A percentile compares a stretch with the other conserved stretches of the same genome.
These are phyloP conservation scores for Graphilbum fragrans DNA, from an alignment of 2,329 filamentous ascomycete genomes.

Conservation along the genomic window DNA sequence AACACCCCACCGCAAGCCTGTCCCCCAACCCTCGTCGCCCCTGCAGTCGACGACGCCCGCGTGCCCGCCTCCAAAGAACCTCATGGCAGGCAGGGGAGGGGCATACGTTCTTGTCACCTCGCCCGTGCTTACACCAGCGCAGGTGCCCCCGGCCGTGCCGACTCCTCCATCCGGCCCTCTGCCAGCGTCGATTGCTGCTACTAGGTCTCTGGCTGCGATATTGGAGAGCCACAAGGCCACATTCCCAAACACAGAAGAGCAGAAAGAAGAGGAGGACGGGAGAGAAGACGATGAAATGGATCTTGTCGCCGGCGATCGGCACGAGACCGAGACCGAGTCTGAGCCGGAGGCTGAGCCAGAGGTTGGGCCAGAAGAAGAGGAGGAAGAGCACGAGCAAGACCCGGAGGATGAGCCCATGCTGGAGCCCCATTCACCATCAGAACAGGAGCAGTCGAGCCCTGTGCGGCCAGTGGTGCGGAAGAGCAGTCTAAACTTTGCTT, in stretches of 20 bases:
- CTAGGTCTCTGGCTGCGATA: background rate
- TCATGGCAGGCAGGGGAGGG: conserved; percentile 6
- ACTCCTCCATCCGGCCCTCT: background rate
- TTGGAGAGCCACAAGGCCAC: background rate
- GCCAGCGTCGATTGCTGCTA: background rate
- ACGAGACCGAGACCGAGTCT: background rate
- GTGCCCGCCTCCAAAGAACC: conserved; percentile 8
- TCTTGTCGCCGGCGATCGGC: background rate
- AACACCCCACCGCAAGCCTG: background rate
- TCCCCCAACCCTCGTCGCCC: conserved; percentile 5
- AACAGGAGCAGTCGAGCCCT: conserved; percentile 58
- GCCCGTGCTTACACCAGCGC: background rate
- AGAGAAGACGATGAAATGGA: background rate
- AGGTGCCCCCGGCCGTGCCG: conserved; percentile 3
- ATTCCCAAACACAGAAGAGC: background rate
- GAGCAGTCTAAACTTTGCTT: conserved; percentile 90
- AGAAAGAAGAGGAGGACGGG: background rate
- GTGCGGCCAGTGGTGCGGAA: conserved; percentile 71
- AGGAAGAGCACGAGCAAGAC: too few relatives aligned
- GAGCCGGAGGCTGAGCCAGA: background rate
- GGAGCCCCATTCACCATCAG: background rate
- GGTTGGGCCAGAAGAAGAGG: background rate
- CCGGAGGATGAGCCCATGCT: background rate
- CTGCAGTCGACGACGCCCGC: conserved; percentile 10
- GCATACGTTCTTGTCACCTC: background rate